Base-by-base conservation (phyloP, 192 early-diverging fungal species). In the Backusella macrospora region DNA sequence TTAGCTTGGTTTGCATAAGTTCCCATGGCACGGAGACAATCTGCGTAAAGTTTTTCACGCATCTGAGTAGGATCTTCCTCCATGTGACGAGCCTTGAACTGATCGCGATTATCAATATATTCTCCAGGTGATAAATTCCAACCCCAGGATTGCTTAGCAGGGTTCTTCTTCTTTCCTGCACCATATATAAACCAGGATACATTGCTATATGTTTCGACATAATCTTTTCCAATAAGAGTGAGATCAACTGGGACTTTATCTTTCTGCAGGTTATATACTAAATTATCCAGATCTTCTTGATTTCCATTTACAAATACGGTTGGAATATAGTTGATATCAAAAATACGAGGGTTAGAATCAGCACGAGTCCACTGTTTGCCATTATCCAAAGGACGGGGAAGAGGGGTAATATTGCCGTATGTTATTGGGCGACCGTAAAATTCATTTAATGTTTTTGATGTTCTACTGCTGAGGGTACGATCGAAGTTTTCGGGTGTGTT, bases 41-140 rank as follows among this genome's bases (percentile, higher is more conserved):
- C 84, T 42, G 84, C 84, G 52, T 83, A 85, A 13, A 85, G 74
- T 62, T 85, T 85, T 55, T 85, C 84, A 66, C 84, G 81, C 39
- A 85, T 82, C 69, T 85, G 84, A 38, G 84, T 85, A 37, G 84
- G 84, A 37, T 85, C 84, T 67, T 81, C 79, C 63, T 85, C 84
- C 77, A 81, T 80, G 37, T 85, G 82, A 43, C 84, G 81, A 48
- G 81, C 52, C 68, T 85, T 85, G 70, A 85, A 81, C 34, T 66
- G 81, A 62, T 67, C 72, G 14, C 84, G 81, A 14, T 68, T 62
- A 66, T 78, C 65, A 9, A 76, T 68, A 43, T 42, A 70, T 1
- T 82, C 59, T 2, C 77, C 78, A 3, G 26, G 16, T 16, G 77
- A 38, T 13, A 83, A 69, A 18, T 43, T 66, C 80, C 79, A 85